Conservation (phyloP, 768 basidiomycete species). For the Termitomyces sp. region DNA sequence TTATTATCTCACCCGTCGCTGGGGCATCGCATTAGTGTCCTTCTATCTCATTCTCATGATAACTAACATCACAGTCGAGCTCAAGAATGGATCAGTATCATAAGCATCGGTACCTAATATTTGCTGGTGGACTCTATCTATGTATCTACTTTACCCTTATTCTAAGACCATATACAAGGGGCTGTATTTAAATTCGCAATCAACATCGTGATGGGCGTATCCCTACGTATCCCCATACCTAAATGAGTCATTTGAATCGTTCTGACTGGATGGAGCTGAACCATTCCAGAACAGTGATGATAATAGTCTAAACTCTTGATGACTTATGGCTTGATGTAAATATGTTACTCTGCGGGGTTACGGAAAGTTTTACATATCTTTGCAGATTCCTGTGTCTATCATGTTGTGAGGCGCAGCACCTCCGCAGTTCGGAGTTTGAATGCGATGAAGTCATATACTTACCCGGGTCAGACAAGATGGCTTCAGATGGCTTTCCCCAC, state of each 20-base stretch:
- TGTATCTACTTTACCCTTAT: not conserved
- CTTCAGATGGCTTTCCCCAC: too few relatives aligned
- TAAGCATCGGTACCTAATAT: not conserved
- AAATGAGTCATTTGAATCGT: too few relatives aligned
- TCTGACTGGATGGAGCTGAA: too few relatives aligned
- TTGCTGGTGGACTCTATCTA: not conserved
- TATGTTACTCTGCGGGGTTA: not conserved
- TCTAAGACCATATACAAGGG: not conserved
- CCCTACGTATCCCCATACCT: too few relatives aligned
- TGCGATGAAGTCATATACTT: not conserved
- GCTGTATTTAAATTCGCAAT: not conserved
- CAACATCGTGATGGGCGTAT: not conserved
- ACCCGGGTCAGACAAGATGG: not conserved
- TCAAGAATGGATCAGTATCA: constrained; percentile 26
- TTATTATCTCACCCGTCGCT: constrained; percentile 71
- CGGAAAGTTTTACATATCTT: not conserved
- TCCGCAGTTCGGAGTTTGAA: constrained; percentile 3
- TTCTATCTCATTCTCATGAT: constrained; percentile 76
- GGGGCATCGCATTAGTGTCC: constrained; percentile 76
- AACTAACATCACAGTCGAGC: constrained; percentile 75
- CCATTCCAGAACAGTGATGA: too few relatives aligned
- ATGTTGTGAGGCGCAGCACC: not conserved
- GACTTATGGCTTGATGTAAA: not conserved
- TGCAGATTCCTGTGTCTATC: not conserved
- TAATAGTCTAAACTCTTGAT: too few relatives aligned